A percentile compares a stretch with the other conserved stretches of the same genome.
These are phyloP conservation scores for Cystodermella granulosa DNA, from an alignment of 1,284 basidiomycete genomes.

Conservation along the genomic window DNA sequence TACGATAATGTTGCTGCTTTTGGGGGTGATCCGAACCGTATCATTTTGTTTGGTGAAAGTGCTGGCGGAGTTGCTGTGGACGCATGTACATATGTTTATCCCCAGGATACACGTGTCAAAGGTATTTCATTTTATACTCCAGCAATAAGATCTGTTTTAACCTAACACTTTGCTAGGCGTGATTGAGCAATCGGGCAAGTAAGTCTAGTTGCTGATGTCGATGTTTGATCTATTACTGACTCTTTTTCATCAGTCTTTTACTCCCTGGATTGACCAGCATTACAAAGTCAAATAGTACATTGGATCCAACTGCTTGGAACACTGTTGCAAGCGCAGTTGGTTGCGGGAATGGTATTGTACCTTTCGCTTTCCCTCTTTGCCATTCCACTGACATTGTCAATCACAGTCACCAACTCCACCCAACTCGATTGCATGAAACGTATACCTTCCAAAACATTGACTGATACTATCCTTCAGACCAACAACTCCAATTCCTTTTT, in stretches of 20 bases:
- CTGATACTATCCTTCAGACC: constrained; percentile 24
- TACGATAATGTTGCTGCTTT: constrained; percentile 28
- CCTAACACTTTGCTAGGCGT: constrained; percentile 20
- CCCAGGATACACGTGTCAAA: constrained; percentile 29
- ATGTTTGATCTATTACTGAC: not conserved
- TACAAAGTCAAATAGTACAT: constrained; percentile 5
- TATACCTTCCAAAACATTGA: constrained; percentile 23
- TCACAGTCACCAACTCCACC: constrained; percentile 17
- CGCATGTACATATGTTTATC: constrained; percentile 31
- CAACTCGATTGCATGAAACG: constrained; percentile 33
- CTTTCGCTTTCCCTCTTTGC: constrained; percentile 1
- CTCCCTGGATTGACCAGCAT: not conserved
- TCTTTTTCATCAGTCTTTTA: constrained; percentile 1
- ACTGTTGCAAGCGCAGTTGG: constrained; percentile 27
- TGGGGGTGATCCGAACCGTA: constrained; percentile 36
- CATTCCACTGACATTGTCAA: not conserved
- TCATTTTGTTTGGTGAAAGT: constrained; percentile 34
- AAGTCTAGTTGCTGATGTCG: constrained; percentile 1
- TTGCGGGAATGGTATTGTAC: constrained; percentile 31
- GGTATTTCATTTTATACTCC: constrained; percentile 11
- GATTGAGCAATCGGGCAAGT: constrained; percentile 37
- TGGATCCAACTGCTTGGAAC: constrained; percentile 25
- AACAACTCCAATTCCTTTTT: constrained; percentile 19
- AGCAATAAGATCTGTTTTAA: not conserved
- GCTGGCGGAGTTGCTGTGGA: constrained; percentile 32